These are phyloP conservation scores for Torrubiellomyces zombiae DNA, from an alignment of 2,329 filamentous ascomycete genomes.

Conservation along the genomic window DNA sequence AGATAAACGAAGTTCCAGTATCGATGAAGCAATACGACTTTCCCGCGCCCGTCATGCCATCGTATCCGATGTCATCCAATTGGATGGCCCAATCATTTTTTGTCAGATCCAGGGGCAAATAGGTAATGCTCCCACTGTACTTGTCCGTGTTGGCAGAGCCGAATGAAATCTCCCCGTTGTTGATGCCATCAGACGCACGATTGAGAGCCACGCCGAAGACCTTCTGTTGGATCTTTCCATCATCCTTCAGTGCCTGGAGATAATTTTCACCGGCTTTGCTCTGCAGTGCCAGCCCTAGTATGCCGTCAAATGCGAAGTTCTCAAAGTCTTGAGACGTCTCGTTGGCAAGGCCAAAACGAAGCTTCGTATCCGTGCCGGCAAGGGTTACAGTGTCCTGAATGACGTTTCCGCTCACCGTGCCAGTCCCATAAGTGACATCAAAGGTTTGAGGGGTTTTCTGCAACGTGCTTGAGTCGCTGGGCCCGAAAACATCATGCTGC, in stretches of 20 bases:
- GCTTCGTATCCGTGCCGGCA: constrained; percentile 43
- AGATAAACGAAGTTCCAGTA: constrained; percentile 66
- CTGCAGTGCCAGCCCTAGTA: constrained; percentile 59
- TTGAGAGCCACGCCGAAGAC: constrained; percentile 57
- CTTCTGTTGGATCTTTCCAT: constrained; percentile 42
- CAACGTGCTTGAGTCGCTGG: constrained; percentile 47
- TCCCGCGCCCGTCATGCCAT: constrained; percentile 41
- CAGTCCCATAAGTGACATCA: constrained; percentile 59
- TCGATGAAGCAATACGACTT: constrained; percentile 55
- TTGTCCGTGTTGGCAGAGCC: constrained; percentile 51
- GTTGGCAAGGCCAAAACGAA: constrained; percentile 58
- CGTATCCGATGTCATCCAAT: constrained; percentile 47
- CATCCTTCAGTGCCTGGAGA: constrained; percentile 40
- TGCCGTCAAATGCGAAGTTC: constrained; percentile 74
- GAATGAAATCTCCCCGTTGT: constrained; percentile 64
- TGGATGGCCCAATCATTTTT: constrained; percentile 56
- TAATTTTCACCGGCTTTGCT: constrained; percentile 46
- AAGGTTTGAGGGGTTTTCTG: constrained; percentile 37
- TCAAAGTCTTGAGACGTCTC: constrained; percentile 58
- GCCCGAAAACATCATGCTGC: constrained; percentile 53
- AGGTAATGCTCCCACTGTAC: constrained; percentile 52
- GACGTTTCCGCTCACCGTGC: constrained; percentile 50
- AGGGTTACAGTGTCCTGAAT: constrained; percentile 51
- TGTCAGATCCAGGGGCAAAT: constrained; percentile 34
- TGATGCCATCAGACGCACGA: constrained; percentile 45